Percentiles rank a stretch among this genome's conserved stretches.
These are phyloP conservation scores for Globomyces pollinis-pini DNA, from an alignment of 192 early-diverging fungal species.

Conservation along the genomic window DNA sequence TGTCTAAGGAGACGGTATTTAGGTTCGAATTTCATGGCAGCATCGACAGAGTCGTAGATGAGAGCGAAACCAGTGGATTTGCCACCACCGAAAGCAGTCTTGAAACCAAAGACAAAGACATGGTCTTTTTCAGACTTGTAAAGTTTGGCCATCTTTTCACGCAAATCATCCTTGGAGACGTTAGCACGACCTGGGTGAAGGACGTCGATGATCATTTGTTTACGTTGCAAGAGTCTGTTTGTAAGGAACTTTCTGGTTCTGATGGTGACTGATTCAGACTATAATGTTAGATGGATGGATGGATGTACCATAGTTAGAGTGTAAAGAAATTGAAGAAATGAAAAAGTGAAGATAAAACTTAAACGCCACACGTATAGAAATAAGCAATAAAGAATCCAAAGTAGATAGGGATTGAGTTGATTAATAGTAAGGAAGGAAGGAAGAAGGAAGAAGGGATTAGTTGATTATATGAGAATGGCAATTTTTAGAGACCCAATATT, in stretches of 20 bases:
- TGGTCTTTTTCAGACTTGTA: slow-evolving; percentile 86
- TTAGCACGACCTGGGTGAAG: slow-evolving; percentile 91
- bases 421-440: background rate
- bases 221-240: slow-evolving; percentile 94
- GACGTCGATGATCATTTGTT: slow-evolving; percentile 96
- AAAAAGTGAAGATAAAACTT: too few species aligned
- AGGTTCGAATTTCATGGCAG: slow-evolving; percentile 98
- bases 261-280: slow-evolving; percentile 67
- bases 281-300: too few species aligned
- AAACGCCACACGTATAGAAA: too few species aligned
- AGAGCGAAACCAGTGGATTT: slow-evolving; percentile 91
- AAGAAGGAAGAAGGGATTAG: background rate
- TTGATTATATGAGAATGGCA: too few species aligned
- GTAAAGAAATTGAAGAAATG: too few species aligned
- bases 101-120: slow-evolving; percentile 91
- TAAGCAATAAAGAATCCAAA: too few species aligned
- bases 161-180: slow-evolving; percentile 84
- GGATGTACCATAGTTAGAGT: too few species aligned
- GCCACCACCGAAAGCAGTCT: slow-evolving; percentile 94
- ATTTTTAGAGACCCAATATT: too few species aligned
- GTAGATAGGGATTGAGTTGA: too few species aligned
- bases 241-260: slow-evolving; percentile 99
- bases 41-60: slow-evolving; percentile 90
- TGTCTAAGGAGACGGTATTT: slow-evolving; percentile 89
- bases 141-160: slow-evolving; percentile 89